Conservation (phyloP, 1,139 yeast species). For the Sugiyamaella xylanicola region DNA sequence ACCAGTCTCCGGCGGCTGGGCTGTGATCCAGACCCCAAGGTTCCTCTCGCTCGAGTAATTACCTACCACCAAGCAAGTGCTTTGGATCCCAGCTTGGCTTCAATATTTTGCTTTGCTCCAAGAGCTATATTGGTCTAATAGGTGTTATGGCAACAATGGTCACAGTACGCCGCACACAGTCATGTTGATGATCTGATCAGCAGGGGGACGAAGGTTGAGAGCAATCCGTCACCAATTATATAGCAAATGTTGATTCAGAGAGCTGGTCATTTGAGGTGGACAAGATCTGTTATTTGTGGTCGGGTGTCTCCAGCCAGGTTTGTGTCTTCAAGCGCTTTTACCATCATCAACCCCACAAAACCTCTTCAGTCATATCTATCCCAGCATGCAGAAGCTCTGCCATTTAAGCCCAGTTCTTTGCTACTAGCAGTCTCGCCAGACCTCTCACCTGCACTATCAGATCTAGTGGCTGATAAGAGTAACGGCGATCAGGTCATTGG, state of each 20-base stretch:
- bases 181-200: background rate
- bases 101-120: too few species aligned
- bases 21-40: background rate
- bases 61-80: too few species aligned
- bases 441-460: slow-evolving; percentile 23
- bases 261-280: background rate
- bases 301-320: background rate
- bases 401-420: slow-evolving; percentile 21
- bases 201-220: too few species aligned
- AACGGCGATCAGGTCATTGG: slow-evolving; percentile 33
- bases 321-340: slow-evolving; percentile 15
- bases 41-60: background rate
- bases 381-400: background rate
- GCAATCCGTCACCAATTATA: too few species aligned
- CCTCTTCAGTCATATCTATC: slow-evolving; percentile 14
- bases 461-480: slow-evolving; percentile 6
- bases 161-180: too few species aligned
- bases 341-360: slow-evolving; percentile 27
- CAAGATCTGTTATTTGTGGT: background rate
- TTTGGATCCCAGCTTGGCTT: too few species aligned
- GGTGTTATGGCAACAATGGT: too few species aligned
- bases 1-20: background rate
- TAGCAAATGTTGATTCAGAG: background rate
- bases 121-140: too few species aligned
- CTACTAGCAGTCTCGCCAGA: slow-evolving; percentile 39